Evolutionary conservation across 352 stramenopile genomes (phyloP).

Genomic region (Phytophthora sojae): DNA sequence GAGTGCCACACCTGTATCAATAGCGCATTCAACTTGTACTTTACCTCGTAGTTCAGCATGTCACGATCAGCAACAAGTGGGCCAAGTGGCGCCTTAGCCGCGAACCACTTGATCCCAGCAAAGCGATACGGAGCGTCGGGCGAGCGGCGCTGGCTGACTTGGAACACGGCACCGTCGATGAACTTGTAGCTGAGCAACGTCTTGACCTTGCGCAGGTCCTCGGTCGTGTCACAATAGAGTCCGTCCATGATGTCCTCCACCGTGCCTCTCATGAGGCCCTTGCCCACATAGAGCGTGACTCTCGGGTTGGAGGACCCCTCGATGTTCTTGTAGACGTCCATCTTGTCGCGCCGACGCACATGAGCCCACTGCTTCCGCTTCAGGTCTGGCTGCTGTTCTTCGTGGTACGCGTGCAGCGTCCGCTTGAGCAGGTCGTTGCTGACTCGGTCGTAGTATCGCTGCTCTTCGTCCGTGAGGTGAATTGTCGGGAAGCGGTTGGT

Average conservation of each 20-base stretch:
- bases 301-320: constrained; percentile 34
- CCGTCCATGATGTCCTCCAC: constrained; percentile 56
- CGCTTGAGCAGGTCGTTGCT: constrained; percentile 42
- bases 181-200: constrained; percentile 45
- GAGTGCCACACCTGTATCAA: neutral
- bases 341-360: constrained; percentile 35
- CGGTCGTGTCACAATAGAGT: constrained; percentile 47
- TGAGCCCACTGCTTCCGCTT: constrained; percentile 31
- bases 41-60: constrained; percentile 49
- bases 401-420: constrained; percentile 40
- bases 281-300: constrained; percentile 42
- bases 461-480: constrained; percentile 34
- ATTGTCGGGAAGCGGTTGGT: constrained; percentile 40
- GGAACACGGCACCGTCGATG: constrained; percentile 43
- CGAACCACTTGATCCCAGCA: constrained; percentile 53
- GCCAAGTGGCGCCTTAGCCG: constrained; percentile 33
- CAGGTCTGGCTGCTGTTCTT: constrained; percentile 19
- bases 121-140: constrained; percentile 37
- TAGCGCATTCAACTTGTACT: neutral
- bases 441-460: constrained; percentile 41
- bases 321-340: constrained; percentile 47
- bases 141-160: constrained; percentile 40
- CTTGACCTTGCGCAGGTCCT: constrained; percentile 42
- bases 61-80: constrained; percentile 39
- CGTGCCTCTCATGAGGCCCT: constrained; percentile 38